Conservation (phyloP, 2,329 filamentous ascomycete genomes). For the Sporothrix variecibatus region DNA sequence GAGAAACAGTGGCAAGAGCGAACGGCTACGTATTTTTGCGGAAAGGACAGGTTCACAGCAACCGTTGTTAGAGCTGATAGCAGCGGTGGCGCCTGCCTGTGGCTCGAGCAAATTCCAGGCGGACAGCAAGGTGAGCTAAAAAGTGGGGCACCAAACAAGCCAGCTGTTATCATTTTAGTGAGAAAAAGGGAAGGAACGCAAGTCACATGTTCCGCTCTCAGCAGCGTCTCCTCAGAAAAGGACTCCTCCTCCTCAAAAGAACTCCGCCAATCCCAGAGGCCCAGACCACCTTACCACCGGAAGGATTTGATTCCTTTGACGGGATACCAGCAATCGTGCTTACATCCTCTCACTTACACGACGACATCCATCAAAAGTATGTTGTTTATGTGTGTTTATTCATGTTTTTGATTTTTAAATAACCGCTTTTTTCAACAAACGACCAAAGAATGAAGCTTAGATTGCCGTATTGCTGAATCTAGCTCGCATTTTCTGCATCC, state of each 20-base stretch:
- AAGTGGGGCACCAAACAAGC: slow-evolving; percentile 26
- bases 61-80: neutral
- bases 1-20: neutral
- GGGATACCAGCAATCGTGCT: neutral
- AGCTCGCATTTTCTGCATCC: neutral
- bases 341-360: neutral
- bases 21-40: neutral
- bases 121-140: slow-evolving; percentile 4
- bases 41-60: slow-evolving; percentile 18
- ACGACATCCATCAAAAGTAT: neutral
- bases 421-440: neutral
- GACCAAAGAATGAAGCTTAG: neutral
- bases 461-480: neutral
- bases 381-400: neutral
- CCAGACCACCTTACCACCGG: neutral
- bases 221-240: no score
- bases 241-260: neutral
- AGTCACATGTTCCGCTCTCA: slow-evolving; percentile 22
- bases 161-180: slow-evolving; percentile 28
- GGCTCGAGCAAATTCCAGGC: slow-evolving; percentile 15
- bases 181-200: neutral
- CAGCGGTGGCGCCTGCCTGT: slow-evolving; percentile 13
- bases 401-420: neutral
- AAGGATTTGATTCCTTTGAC: neutral
- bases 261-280: neutral